Conservation (phyloP, 345 rosid species). For the Gossypium thurberi region DNA sequence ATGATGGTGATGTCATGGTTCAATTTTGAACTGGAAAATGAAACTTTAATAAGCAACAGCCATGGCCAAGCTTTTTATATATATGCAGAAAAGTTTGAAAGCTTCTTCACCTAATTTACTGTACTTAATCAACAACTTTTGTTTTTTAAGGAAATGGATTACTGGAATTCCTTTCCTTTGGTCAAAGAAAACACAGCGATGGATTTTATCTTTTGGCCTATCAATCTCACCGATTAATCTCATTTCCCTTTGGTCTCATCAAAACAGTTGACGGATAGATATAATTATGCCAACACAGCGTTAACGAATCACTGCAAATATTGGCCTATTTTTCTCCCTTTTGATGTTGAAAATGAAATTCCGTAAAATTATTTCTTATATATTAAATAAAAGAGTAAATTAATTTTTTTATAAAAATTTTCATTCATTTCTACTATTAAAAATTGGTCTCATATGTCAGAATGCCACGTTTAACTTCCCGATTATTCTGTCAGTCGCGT, state of each 20-base stretch:
- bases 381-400: too few relatives aligned
- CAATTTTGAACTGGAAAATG: background rate
- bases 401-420: accelerated
- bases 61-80: constrained; percentile 11
- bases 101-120: constrained; percentile 14
- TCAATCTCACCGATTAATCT: too few relatives aligned
- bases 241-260: too few relatives aligned
- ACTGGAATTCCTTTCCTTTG: too few relatives aligned
- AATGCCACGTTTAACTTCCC: too few relatives aligned
- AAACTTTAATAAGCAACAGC: background rate
- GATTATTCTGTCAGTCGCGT: too few relatives aligned
- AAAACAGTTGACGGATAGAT: background rate
- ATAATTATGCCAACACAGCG: background rate
- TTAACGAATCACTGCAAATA: background rate
- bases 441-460: accelerated
- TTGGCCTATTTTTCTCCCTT: background rate
- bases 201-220: background rate
- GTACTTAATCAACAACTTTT: constrained; percentile 15
- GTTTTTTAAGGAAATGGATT: constrained; percentile 17
- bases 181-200: too few relatives aligned
- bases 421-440: too few relatives aligned
- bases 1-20: background rate
- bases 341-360: background rate
- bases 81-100: constrained; percentile 3
- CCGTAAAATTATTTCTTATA: too few relatives aligned